Evolutionary conservation across 257 asterid species (phyloP).

Genomic region (Orobanche coerulescens): DNA sequence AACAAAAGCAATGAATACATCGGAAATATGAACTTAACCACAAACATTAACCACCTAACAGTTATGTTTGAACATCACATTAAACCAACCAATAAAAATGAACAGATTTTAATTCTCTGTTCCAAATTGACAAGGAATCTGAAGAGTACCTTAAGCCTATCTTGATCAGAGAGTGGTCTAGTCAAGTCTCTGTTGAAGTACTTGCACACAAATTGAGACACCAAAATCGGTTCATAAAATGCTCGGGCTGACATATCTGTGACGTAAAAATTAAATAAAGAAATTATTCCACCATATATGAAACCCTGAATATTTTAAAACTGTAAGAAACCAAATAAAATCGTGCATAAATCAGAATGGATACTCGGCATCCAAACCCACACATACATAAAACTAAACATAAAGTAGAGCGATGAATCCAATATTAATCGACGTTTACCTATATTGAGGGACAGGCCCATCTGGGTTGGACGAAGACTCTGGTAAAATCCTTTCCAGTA

Average conservation of each 20-base stretch:
- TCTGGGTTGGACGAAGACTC: conserved; percentile 81
- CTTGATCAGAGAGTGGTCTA: conserved; percentile 47
- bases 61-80: not conserved
- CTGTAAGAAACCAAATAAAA: not conserved
- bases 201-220: conserved; percentile 30
- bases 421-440: conserved; percentile 30
- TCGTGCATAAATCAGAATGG: not conserved
- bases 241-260: conserved; percentile 81
- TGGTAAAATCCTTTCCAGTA: conserved; percentile 82
- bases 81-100: not conserved
- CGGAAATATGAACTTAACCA: not conserved
- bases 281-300: not conserved
- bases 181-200: conserved; percentile 31
- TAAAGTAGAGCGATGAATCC: not conserved
- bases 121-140: not conserved
- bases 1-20: not conserved
- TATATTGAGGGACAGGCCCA: conserved; percentile 76
- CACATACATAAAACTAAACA: not conserved
- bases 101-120: not conserved
- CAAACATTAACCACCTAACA: not conserved
- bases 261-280: not conserved
- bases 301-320: not conserved
- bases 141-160: conserved; percentile 49
- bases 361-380: not conserved
- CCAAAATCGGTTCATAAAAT: conserved; percentile 50